Conservation (phyloP, 257 asterid species). For the Penstemon davidsonii region DNA sequence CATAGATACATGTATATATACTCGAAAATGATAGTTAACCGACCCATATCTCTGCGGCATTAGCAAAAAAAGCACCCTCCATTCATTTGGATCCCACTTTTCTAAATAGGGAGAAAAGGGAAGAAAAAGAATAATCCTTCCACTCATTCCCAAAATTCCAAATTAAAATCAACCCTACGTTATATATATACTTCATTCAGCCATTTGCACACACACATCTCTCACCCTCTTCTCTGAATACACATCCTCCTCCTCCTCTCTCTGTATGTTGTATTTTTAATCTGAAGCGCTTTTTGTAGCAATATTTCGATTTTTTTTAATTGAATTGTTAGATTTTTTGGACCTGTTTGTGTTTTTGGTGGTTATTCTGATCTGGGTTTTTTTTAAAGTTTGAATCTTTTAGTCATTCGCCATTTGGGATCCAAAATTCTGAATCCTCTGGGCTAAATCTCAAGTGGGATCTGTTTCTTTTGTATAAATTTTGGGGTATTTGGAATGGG, state of each 20-base stretch:
- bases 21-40: no score
- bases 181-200: background rate
- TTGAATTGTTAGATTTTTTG: no score
- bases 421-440: slow-evolving; percentile 37
- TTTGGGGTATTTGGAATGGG: slow-evolving; percentile 48
- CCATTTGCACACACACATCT: background rate
- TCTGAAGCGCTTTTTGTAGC: no score
- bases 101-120: background rate
- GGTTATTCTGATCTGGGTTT: slow-evolving; percentile 33
- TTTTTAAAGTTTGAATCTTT: slow-evolving; percentile 39
- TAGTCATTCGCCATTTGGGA: slow-evolving; percentile 36
- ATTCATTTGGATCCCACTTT: slow-evolving; percentile 27
- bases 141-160: slow-evolving; percentile 40
- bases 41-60: no score
- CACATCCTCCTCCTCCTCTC: no score
- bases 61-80: background rate
- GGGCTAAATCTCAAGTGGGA: slow-evolving; percentile 34
- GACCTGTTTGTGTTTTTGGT: no score
- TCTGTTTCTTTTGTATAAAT: background rate
- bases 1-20: no score
- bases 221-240: background rate
- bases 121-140: slow-evolving; percentile 26
- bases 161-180: slow-evolving; percentile 45
- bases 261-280: slow-evolving; percentile 1
- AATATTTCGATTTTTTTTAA: no score